A percentile compares a stretch with the other conserved stretches of the same genome.
phyloP scores from a whole-genome alignment of 495 filamentous ascomycete species.

The Hypoxylon lienhwacheense region DNA sequence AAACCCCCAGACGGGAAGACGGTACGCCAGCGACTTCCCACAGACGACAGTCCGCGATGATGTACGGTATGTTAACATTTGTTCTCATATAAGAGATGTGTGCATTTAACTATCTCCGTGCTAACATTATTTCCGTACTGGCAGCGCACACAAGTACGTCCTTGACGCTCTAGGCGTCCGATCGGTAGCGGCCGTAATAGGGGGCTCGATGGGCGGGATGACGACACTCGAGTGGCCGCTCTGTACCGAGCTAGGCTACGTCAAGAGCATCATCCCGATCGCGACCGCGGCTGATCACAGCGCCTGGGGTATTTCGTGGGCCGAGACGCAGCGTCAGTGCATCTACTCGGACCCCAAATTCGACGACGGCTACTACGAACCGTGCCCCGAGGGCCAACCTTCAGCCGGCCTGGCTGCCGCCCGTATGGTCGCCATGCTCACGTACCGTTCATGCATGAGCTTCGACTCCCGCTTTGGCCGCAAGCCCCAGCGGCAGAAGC shows the following conservation, averaged over 20 bases:
- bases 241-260: constrained; percentile 33
- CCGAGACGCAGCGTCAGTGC: constrained; percentile 42
- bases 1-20: constrained; percentile 34
- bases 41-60: constrained; percentile 45
- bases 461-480: constrained; percentile 43
- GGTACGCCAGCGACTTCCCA: constrained; percentile 43
- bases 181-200: constrained; percentile 41
- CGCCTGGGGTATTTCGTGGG: constrained; percentile 46
- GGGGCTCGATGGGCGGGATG: constrained; percentile 47
- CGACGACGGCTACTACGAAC: constrained; percentile 40
- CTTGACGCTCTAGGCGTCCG: constrained; percentile 42
- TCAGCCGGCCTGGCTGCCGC: constrained; percentile 39
- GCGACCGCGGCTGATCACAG: constrained; percentile 42
- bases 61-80: constrained; percentile 35
- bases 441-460: constrained; percentile 42
- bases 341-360: constrained; percentile 41
- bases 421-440: constrained; percentile 48
- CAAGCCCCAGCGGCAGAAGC: constrained; percentile 33
- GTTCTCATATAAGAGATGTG: not conserved
- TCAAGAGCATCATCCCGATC: constrained; percentile 41
- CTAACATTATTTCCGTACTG: constrained; percentile 1
- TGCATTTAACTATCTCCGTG: not conserved
- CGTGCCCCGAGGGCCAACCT: constrained; percentile 37
- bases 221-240: constrained; percentile 45
- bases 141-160: constrained; percentile 41